These are phyloP conservation scores for Cyamopsis tetragonoloba DNA, from an alignment of 306 rosid species.

Conservation along the genomic window DNA sequence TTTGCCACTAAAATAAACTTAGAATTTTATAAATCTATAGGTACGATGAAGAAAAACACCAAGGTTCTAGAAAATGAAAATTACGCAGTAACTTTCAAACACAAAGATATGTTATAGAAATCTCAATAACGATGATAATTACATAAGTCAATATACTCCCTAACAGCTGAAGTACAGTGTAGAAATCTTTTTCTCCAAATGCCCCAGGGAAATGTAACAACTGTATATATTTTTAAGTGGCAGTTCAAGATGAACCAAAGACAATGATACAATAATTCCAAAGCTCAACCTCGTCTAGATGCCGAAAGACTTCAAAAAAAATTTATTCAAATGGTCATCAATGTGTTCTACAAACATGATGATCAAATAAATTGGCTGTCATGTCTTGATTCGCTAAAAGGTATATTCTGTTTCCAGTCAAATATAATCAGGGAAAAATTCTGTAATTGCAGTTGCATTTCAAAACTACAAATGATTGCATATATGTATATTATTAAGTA, in stretches of 20 bases:
- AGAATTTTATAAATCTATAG: neutral
- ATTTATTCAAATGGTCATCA: neutral
- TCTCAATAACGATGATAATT: constrained; percentile 10
- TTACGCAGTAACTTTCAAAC: constrained; percentile 5
- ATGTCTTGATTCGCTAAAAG: neutral
- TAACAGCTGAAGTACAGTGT: constrained; percentile 22
- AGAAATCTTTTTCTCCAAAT: constrained; percentile 7
- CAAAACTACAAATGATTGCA: neutral
- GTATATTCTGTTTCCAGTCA: neutral
- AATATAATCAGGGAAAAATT: neutral
- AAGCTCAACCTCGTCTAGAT: neutral
- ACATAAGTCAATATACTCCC: constrained; percentile 1
- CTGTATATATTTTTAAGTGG: neutral
- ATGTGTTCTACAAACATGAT: neutral
- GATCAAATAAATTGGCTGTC: neutral
- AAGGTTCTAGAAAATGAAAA: neutral
- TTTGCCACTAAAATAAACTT: neutral
- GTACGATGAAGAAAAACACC: constrained; percentile 10
- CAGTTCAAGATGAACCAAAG: constrained; percentile 10
- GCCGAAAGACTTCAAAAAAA: neutral
- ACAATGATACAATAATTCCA: neutral
- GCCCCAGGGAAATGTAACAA: neutral
- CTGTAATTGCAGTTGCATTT: neutral
- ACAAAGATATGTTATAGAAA: neutral
- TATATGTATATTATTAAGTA: neutral